Percentiles rank a stretch among this genome's conserved stretches.
Conservation (phyloP, 2,329 filamentous ascomycete species). For the Xylaria sp. region DNA sequence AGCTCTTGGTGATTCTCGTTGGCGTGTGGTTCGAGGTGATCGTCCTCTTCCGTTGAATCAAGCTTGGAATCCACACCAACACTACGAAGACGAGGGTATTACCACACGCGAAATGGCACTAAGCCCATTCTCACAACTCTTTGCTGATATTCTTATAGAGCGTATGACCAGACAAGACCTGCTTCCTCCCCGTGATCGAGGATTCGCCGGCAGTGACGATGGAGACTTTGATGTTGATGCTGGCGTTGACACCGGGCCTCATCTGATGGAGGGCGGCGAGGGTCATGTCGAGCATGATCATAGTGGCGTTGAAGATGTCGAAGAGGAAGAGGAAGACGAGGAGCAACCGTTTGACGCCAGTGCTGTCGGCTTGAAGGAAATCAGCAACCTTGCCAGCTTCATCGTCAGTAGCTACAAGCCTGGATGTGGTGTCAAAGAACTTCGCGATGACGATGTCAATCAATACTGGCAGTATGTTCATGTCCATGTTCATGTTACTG, state of each 20-base stretch:
- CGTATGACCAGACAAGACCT: background rate
- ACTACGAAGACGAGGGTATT: constrained; percentile 7
- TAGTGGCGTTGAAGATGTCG: constrained; percentile 44
- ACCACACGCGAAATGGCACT: background rate
- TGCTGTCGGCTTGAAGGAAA: constrained; percentile 73
- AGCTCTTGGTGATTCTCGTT: constrained; percentile 4
- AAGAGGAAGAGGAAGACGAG: constrained; percentile 48
- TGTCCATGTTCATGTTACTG: background rate
- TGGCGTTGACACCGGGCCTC: constrained; percentile 31
- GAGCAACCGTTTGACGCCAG: constrained; percentile 56
- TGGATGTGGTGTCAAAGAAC: constrained; percentile 77
- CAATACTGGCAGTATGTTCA: constrained; percentile 78
- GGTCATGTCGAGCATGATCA: constrained; percentile 38
- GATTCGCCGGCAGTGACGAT: constrained; percentile 16
- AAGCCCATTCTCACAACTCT: constrained; percentile 15
- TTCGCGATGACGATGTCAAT: constrained; percentile 73
- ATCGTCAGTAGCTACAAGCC: constrained; percentile 83
- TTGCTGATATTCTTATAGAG: constrained; percentile 24
- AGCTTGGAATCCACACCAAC: background rate
- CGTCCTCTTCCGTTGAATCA: background rate
- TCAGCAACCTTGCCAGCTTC: constrained; percentile 82
- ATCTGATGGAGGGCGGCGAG: constrained; percentile 39
- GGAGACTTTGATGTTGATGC: constrained; percentile 42
- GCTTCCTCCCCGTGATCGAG: constrained; percentile 9
- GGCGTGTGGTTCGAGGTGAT: constrained; percentile 11